Percentiles rank a stretch among this genome's conserved stretches.
Evolutionary conservation across 176 grass and related monocot genomes (phyloP).

Genomic region (Cenchrus purpureus): DNA sequence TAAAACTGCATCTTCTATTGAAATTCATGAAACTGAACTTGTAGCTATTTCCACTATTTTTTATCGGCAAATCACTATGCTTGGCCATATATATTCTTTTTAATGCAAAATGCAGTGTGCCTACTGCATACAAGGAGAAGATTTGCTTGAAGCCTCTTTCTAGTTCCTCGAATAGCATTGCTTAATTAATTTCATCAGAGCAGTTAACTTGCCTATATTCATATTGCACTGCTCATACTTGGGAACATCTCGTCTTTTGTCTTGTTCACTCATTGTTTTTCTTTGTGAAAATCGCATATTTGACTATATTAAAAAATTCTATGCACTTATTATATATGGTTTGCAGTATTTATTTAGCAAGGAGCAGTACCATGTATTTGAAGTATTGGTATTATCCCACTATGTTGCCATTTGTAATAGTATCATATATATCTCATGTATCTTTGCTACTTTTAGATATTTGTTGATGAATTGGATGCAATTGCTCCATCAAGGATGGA

Average conservation of each 20-base stretch:
- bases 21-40: not conserved
- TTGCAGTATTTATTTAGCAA: not conserved
- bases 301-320: not conserved
- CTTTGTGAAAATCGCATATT: not conserved
- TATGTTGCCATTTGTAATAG: not conserved
- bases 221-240: slow-evolving; percentile 7
- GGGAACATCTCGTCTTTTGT: not conserved
- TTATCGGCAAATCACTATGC: not conserved
- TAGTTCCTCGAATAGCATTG: too few species aligned
- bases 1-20: not conserved
- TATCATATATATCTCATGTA: slow-evolving; percentile 36
- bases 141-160: not conserved
- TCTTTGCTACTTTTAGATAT: slow-evolving; percentile 68
- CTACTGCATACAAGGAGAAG: not conserved
- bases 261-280: slow-evolving; percentile 14
- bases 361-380: not conserved
- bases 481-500: slow-evolving; percentile 92
- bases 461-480: slow-evolving; percentile 98
- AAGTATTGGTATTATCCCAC: not conserved
- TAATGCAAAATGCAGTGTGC: not conserved
- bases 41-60: not conserved
- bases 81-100: not conserved
- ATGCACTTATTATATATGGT: not conserved
- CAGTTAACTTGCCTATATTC: too few species aligned
- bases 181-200: too few species aligned